phyloP scores from a whole-genome alignment of 345 rosid species.

The Eucalyptus albens region DNA sequence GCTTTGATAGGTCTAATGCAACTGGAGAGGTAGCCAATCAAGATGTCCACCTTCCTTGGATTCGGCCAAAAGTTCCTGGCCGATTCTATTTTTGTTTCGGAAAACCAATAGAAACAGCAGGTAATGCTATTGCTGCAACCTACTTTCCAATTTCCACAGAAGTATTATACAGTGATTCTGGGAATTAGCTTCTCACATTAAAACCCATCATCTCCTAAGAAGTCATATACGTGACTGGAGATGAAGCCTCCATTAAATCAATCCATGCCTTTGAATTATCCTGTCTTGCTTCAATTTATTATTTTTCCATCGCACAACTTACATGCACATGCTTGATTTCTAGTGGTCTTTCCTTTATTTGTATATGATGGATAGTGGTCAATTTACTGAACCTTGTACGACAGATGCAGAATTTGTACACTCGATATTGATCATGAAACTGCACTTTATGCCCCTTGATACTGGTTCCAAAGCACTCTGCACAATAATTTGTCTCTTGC shows the following conservation, averaged over 20 bases:
- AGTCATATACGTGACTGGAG: neutral
- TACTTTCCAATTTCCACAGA: neutral
- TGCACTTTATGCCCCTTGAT: neutral
- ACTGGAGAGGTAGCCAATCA: slow-evolving; percentile 49
- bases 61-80: slow-evolving; percentile 71
- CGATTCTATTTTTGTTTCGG: slow-evolving; percentile 70
- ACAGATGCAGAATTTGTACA: neutral
- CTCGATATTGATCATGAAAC: neutral
- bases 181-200: neutral
- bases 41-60: slow-evolving; percentile 34
- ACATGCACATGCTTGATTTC: neutral
- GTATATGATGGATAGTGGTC: neutral
- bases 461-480: neutral
- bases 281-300: neutral
- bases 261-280: neutral
- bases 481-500: neutral
- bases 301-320: neutral
- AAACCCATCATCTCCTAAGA: neutral
- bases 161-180: neutral
- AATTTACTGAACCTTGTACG: neutral
- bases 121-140: slow-evolving; percentile 4
- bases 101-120: slow-evolving; percentile 65
- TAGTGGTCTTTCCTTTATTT: neutral
- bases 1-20: slow-evolving; percentile 21
- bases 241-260: neutral